Base-by-base conservation (phyloP, 768 basidiomycete genomes). In the Podaxis pistillaris region DNA sequence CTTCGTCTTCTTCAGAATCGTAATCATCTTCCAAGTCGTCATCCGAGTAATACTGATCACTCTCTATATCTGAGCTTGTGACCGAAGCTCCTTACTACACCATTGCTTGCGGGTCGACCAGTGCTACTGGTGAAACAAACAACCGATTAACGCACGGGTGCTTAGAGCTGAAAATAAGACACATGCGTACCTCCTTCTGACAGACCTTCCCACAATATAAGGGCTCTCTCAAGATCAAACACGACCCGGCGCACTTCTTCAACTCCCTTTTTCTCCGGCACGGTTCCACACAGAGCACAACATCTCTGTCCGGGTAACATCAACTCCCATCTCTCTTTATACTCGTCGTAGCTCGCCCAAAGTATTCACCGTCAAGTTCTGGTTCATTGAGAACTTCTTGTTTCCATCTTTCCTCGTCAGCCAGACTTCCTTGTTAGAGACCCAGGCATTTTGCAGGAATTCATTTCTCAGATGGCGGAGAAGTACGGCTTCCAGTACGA, bases 351-450 rank as follows among this genome's bases (percentile, higher is more conserved):
- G 19, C 24, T 44, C 17, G 17, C n/a, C 40, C 55, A 56, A 2
- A 26, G 24, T 26, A 26, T 26, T 26, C 69, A 90, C 87, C 28
- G 96, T 99, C 74, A 99, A 99, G 74, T 99, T 98, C 77, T 98
- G 97, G 97, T 98, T 98, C 76, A 98, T 99, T 66, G 93, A 97
- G 73, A 98, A 99, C 77, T 99, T 99, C 84, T 83, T 98, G 13
- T 98, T 96, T 0, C 97, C 96, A 0, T 91, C 95, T 0, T 99
- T 99, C 85, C 76, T 98, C 63, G 94, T 93, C 67, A 68, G 86
- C 78, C 15, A 26, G 51, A 36, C 7, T 26, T 11, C 11, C 46
- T 50, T 12, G 50, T 55, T 1, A 44, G 50, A 46, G 52, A 41
- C 56, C 28, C 9, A 2, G 19, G 8, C 13, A 22, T 15, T n/a